A percentile compares a stretch with the other conserved stretches of the same genome.
phyloP scores from a whole-genome alignment of 192 early-diverging fungal genomes.

The Linderina pennispora region DNA sequence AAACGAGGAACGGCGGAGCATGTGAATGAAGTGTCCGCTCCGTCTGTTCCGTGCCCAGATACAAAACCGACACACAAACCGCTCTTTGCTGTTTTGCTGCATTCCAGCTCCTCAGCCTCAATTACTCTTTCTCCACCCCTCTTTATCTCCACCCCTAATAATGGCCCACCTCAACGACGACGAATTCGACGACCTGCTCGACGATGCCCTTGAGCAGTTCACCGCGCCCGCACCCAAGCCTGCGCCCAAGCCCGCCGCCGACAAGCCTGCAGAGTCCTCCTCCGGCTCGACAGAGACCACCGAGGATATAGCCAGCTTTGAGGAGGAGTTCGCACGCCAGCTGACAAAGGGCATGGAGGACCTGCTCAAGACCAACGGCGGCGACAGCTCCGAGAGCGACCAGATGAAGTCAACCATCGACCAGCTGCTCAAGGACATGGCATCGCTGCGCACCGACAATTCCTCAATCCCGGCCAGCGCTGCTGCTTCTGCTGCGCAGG shows the following conservation, averaged over 20 bases:
- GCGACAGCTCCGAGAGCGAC: slow-evolving; percentile 17
- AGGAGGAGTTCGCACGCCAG: slow-evolving; percentile 70
- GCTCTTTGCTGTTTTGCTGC: not conserved
- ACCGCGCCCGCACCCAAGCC: slow-evolving; percentile 27
- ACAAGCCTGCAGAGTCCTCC: not conserved
- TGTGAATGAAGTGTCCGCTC: too few relatives aligned
- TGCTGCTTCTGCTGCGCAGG: not conserved
- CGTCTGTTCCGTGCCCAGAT: too few relatives aligned
- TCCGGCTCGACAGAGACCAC: not conserved
- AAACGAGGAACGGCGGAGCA: too few relatives aligned
- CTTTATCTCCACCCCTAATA: too few relatives aligned
- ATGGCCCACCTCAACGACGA: slow-evolving; percentile 51
- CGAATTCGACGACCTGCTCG: slow-evolving; percentile 63
- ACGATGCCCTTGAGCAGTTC: slow-evolving; percentile 77
- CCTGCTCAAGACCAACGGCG: slow-evolving; percentile 33
- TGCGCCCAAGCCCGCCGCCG: slow-evolving; percentile 8
- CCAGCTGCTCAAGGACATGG: slow-evolving; percentile 62
- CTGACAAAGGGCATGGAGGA: slow-evolving; percentile 77
- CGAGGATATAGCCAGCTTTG: slow-evolving; percentile 28
- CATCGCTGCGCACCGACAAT: slow-evolving; percentile 46
- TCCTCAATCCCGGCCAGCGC: slow-evolving; percentile 11
- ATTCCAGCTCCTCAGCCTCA: not conserved
- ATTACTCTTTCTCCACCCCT: too few relatives aligned
- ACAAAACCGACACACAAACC: too few relatives aligned
- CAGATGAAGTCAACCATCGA: slow-evolving; percentile 71